phyloP scores from a whole-genome alignment of 192 early-diverging fungal species.

The Coemansia sp. region DNA sequence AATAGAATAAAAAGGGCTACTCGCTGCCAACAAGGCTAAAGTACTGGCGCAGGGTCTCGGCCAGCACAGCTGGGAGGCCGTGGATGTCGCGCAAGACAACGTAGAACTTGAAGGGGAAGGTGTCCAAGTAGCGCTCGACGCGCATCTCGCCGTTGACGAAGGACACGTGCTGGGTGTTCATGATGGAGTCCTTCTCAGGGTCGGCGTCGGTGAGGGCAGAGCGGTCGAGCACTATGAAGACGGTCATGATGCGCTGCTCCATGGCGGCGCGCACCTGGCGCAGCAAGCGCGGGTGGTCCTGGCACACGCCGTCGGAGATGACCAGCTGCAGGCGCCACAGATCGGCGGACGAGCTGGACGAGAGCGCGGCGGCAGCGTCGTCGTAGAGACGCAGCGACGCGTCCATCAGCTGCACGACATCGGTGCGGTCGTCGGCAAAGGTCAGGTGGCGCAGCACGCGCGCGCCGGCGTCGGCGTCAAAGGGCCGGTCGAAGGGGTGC shows the following conservation, averaged over 20 bases:
- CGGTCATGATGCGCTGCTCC: slow-evolving; percentile 85
- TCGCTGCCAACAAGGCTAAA: slow-evolving; percentile 72
- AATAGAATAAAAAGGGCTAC: slow-evolving; percentile 3
- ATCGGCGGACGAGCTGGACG: slow-evolving; percentile 52
- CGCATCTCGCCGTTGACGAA: slow-evolving; percentile 66
- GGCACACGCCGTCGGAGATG: slow-evolving; percentile 94
- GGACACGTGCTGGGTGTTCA: slow-evolving; percentile 83
- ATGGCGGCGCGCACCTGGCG: slow-evolving; percentile 81
- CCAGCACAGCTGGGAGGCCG: slow-evolving; percentile 77
- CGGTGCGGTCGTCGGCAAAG: slow-evolving; percentile 85
- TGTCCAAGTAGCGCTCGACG: slow-evolving; percentile 84
- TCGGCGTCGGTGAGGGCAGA: slow-evolving; percentile 29
- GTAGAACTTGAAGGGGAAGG: slow-evolving; percentile 98
- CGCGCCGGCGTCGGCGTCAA: slow-evolving; percentile 86
- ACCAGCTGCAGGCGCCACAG: slow-evolving; percentile 96
- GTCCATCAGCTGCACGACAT: slow-evolving; percentile 84
- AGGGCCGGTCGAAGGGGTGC: slow-evolving; percentile 92
- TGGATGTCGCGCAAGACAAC: slow-evolving; percentile 87
- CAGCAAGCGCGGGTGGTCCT: slow-evolving; percentile 83
- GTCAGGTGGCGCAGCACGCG: slow-evolving; percentile 85
- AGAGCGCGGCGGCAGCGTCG: slow-evolving; percentile 49
- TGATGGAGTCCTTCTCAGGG: slow-evolving; percentile 64
- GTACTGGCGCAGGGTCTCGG: slow-evolving; percentile 94
- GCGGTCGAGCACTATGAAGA: slow-evolving; percentile 91
- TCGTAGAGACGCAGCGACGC: slow-evolving; percentile 76